These are phyloP conservation scores for Corymbia citriodora DNA, from an alignment of 441 rosid genomes.

Conservation along the genomic window DNA sequence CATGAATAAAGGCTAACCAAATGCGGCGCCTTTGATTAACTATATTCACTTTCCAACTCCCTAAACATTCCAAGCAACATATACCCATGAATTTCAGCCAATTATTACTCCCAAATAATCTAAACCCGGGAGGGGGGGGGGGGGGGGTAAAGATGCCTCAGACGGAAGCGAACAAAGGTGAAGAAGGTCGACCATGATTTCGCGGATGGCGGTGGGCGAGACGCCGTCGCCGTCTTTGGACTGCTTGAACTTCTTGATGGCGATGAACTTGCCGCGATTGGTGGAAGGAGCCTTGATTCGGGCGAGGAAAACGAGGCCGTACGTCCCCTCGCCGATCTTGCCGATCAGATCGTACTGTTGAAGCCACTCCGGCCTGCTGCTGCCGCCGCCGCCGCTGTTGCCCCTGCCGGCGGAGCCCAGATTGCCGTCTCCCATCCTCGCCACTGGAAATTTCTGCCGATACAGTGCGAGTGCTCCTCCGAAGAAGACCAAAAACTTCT, in stretches of 20 bases:
- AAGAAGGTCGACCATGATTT: slow-evolving; percentile 45
- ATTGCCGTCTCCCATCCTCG: slow-evolving; percentile 66
- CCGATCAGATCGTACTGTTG: slow-evolving; percentile 92
- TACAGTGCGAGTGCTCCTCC: neutral
- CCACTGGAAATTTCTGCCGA: neutral
- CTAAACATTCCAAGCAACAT: neutral
- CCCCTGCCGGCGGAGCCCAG: slow-evolving; percentile 30
- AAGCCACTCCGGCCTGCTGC: slow-evolving; percentile 94
- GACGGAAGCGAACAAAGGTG: neutral
- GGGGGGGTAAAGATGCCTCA: neutral
- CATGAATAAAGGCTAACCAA: neutral
- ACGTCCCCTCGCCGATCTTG: slow-evolving; percentile 96
- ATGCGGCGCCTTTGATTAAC: neutral
- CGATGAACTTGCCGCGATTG: slow-evolving; percentile 81
- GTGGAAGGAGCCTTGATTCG: slow-evolving; percentile 50
- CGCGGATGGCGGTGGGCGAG: slow-evolving; percentile 95
- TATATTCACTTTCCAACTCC: neutral
- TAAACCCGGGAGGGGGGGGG: too few relatives aligned
- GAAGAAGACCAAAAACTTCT: neutral
- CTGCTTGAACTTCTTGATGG: slow-evolving; percentile 96
- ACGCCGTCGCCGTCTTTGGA: slow-evolving; percentile 99
- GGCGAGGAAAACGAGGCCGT: slow-evolving; percentile 94
- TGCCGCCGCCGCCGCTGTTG: slow-evolving; percentile 12
- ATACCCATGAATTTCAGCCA: neutral
- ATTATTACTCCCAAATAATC: neutral